Evolutionary conservation across 257 asterid genomes (phyloP).

Genomic region (Coffea canephora): DNA sequence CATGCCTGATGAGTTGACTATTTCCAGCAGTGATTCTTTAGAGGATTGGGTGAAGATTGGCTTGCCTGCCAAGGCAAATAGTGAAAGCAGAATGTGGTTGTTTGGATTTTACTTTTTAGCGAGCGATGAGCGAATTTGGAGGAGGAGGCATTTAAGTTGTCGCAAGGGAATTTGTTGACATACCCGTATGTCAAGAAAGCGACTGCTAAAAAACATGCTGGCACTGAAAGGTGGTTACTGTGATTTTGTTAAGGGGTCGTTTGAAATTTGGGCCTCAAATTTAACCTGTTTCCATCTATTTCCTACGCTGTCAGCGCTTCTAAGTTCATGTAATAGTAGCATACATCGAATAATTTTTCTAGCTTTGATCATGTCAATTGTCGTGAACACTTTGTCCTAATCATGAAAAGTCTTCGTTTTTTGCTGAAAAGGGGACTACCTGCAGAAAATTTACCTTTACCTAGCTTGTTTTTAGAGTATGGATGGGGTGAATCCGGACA

Average conservation of each 20-base stretch:
- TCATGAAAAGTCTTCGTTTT: background rate
- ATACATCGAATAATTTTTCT: background rate
- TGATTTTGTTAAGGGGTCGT: conserved; percentile 64
- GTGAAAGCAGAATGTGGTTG: conserved; percentile 38
- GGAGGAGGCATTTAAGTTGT: conserved; percentile 78
- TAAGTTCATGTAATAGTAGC: background rate
- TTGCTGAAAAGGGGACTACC: background rate
- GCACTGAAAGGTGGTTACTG: conserved; percentile 69
- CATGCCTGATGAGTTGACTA: conserved; percentile 69
- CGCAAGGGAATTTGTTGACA: conserved; percentile 56
- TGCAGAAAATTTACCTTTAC: background rate
- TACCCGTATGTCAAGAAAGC: conserved; percentile 78
- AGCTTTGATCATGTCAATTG: background rate
- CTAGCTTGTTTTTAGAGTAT: background rate
- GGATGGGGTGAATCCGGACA: background rate
- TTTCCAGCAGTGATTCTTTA: conserved; percentile 67
- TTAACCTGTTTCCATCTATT: conserved; percentile 38
- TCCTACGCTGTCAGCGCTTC: conserved; percentile 19
- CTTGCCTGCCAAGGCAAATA: conserved; percentile 54
- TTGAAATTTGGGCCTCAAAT: conserved; percentile 72
- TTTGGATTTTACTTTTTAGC: conserved; percentile 31
- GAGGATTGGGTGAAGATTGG: conserved; percentile 81
- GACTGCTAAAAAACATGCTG: conserved; percentile 43
- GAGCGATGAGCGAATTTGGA: conserved; percentile 60
- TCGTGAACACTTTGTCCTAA: no score